These are phyloP conservation scores for Cystoisospora suis DNA, from an alignment of 169 alveolate genomes.

Conservation along the genomic window DNA sequence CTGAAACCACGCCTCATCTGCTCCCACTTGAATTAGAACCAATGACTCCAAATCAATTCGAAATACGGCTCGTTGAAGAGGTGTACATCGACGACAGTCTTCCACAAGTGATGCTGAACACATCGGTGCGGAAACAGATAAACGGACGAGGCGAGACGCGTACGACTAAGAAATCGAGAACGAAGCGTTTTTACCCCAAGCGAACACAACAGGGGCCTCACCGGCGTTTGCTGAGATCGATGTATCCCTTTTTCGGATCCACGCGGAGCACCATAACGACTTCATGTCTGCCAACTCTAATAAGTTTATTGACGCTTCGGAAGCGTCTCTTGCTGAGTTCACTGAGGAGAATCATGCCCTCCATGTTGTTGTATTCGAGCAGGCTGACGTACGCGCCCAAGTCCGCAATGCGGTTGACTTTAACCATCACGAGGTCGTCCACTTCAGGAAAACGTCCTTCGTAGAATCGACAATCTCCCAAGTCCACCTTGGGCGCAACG, in stretches of 20 bases:
- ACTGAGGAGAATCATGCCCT: slow-evolving; percentile 93
- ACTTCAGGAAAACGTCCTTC: slow-evolving; percentile 63
- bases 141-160: too few species aligned
- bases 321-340: slow-evolving; percentile 95
- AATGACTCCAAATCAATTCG: too few species aligned
- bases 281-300: slow-evolving; percentile 91
- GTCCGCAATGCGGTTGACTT: slow-evolving; percentile 91
- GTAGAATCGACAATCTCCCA: slow-evolving; percentile 68
- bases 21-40: too few species aligned
- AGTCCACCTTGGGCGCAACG: not conserved
- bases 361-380: slow-evolving; percentile 95
- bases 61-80: too few species aligned
- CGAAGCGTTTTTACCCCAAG: too few species aligned
- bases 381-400: slow-evolving; percentile 97
- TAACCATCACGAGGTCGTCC: slow-evolving; percentile 73
- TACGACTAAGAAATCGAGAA: too few species aligned
- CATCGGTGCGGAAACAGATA: not conserved
- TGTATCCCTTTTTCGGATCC: slow-evolving; percentile 95
- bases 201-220: not conserved
- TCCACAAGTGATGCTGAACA: not conserved
- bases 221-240: slow-evolving; percentile 93
- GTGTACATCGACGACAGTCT: too few species aligned
- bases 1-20: too few species aligned
- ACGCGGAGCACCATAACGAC: slow-evolving; percentile 95
- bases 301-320: slow-evolving; percentile 82